Conservation (phyloP, 73 alveolate genomes). For the Tetrahymena malaccensis region DNA sequence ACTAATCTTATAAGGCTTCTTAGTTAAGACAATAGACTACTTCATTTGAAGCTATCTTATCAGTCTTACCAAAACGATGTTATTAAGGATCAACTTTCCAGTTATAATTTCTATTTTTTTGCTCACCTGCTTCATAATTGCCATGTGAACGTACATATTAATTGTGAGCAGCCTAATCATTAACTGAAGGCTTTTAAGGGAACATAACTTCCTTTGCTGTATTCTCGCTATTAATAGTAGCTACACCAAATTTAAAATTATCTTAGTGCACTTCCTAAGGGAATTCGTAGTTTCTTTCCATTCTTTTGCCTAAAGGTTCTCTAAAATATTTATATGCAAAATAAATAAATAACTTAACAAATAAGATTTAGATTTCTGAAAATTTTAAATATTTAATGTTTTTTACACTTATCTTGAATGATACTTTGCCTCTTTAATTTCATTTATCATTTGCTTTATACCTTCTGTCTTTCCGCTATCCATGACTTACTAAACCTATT, state of each 20-base stretch:
- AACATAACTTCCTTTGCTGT: conserved; percentile 36
- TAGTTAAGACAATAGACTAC: conserved; percentile 4
- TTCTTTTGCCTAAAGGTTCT: conserved; percentile 28
- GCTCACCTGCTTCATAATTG: conserved; percentile 40
- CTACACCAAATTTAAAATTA: conserved; percentile 13
- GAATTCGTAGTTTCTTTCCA: conserved; percentile 30
- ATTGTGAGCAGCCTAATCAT: neutral
- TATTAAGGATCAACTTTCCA: conserved; percentile 15
- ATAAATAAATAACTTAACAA: neutral
- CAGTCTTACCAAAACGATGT: conserved; percentile 26
- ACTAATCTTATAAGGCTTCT: conserved; percentile 10
- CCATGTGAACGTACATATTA: conserved; percentile 31
- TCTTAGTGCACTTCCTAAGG: conserved; percentile 22
- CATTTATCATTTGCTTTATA: conserved; percentile 2
- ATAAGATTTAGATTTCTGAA: no score
- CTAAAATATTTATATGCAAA: neutral
- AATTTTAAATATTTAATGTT: neutral
- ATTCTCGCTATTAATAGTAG: conserved; percentile 16
- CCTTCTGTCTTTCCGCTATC: conserved; percentile 20
- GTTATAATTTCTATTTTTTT: conserved; percentile 30
- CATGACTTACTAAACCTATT: neutral
- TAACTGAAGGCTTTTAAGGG: conserved; percentile 24
- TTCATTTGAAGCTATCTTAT: conserved; percentile 2
- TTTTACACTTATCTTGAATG: conserved; percentile 5
- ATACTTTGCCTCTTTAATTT: conserved; percentile 24